A percentile compares a stretch with the other conserved stretches of the same genome.
phyloP scores from a whole-genome alignment of 176 grass and related monocot species.

The Oryza brachyantha region DNA sequence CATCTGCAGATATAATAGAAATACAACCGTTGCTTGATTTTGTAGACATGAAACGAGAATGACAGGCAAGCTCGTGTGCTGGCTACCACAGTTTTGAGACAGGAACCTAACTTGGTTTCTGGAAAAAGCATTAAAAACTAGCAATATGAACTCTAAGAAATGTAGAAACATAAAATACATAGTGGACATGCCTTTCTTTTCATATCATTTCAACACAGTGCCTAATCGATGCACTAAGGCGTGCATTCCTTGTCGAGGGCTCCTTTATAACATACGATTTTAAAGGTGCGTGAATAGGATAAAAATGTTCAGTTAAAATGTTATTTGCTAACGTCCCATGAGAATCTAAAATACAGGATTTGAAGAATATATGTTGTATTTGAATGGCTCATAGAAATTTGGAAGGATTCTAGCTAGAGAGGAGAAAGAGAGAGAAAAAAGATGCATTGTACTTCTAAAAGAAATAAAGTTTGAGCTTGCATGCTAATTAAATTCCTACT shows the following conservation, averaged over 20 bases:
- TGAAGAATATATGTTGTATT: too few species aligned
- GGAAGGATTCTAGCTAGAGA: too few species aligned
- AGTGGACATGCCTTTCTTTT: background rate
- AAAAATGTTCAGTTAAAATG: too few species aligned
- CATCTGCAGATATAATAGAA: background rate
- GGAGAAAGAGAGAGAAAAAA: too few species aligned
- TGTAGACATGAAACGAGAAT: background rate
- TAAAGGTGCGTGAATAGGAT: too few species aligned
- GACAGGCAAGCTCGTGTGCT: background rate
- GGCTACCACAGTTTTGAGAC: background rate
- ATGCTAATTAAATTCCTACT: too few species aligned
- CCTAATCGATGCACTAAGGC: background rate
- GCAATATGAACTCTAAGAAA: background rate
- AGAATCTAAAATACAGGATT: too few species aligned
- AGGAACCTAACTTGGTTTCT: background rate
- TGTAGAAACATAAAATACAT: background rate
- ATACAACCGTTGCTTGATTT: background rate
- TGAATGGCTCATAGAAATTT: too few species aligned
- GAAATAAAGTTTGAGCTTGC: too few species aligned
- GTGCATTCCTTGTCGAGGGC: background rate
- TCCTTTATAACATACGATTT: too few species aligned
- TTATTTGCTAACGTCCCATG: too few species aligned
- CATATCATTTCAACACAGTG: background rate
- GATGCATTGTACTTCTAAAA: too few species aligned
- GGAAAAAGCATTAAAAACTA: background rate